Conservation (phyloP, 2,329 filamentous ascomycete species). For the Diaporthe sp. region DNA sequence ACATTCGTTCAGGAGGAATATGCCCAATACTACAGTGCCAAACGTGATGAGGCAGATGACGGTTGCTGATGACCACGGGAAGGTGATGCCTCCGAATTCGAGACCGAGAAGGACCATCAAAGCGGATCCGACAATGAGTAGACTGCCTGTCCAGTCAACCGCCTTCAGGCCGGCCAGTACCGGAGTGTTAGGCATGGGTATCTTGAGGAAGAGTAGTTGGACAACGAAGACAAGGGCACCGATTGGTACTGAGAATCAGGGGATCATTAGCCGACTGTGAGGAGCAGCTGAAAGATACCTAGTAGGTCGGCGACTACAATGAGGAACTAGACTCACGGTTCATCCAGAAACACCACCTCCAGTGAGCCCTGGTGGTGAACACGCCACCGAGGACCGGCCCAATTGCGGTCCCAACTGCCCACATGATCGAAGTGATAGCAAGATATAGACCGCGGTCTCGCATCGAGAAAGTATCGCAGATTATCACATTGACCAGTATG, state of each 20-base stretch:
- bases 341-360: slow-evolving; percentile 79
- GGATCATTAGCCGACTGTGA: slow-evolving; percentile 47
- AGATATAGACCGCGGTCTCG: slow-evolving; percentile 65
- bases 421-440: slow-evolving; percentile 66
- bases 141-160: slow-evolving; percentile 68
- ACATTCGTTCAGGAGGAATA: slow-evolving; percentile 81
- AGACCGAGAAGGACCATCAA: slow-evolving; percentile 90
- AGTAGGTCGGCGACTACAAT: no score
- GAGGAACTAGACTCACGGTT: slow-evolving; percentile 56
- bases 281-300: no score
- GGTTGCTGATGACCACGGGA: slow-evolving; percentile 80
- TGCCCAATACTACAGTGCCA: slow-evolving; percentile 69
- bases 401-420: slow-evolving; percentile 75
- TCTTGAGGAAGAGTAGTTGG: slow-evolving; percentile 72
- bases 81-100: slow-evolving; percentile 82
- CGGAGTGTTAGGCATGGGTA: slow-evolving; percentile 77
- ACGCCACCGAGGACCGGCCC: slow-evolving; percentile 78
- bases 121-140: slow-evolving; percentile 79
- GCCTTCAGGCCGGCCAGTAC: slow-evolving; percentile 72
- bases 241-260: slow-evolving; percentile 50
- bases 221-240: slow-evolving; percentile 59
- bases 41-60: slow-evolving; percentile 85
- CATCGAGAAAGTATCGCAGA: slow-evolving; percentile 68
- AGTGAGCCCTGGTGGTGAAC: slow-evolving; percentile 71
- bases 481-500: slow-evolving; percentile 71